Evolutionary conservation across 352 stramenopile genomes (phyloP).

Genomic region (Phytophthora pistaciae): DNA sequence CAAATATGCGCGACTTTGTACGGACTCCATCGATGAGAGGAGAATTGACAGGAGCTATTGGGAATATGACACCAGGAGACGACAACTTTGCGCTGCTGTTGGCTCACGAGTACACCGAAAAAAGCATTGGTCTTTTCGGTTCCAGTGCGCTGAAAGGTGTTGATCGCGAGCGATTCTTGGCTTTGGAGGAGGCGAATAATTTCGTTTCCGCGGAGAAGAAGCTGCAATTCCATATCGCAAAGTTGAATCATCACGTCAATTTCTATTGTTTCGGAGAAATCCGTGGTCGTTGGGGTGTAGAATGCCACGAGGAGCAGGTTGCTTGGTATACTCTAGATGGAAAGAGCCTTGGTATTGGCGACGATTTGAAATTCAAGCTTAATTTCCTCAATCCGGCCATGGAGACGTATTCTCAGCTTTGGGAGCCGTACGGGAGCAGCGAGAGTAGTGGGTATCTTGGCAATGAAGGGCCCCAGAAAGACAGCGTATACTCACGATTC

Average conservation of each 20-base stretch:
- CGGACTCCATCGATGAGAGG: no score
- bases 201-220: not conserved
- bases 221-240: not conserved
- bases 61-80: no score
- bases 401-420: not conserved
- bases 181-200: not conserved
- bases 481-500: slow-evolving; percentile 1
- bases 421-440: not conserved
- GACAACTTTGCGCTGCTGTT: not conserved
- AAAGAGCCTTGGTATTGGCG: not conserved
- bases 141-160: not conserved
- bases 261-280: not conserved
- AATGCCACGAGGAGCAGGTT: not conserved
- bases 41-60: no score
- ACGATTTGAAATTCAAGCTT: not conserved
- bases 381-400: not conserved
- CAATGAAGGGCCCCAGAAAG: not conserved
- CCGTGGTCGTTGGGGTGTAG: not conserved
- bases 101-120: not conserved
- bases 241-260: not conserved
- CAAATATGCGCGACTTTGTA: no score
- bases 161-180: not conserved
- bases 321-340: not conserved
- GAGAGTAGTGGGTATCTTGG: not conserved
- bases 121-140: not conserved